Percentiles rank a stretch among this genome's conserved stretches.
Evolutionary conservation across 306 rosid genomes (phyloP).

Genomic region (Vigna nakashimae): DNA sequence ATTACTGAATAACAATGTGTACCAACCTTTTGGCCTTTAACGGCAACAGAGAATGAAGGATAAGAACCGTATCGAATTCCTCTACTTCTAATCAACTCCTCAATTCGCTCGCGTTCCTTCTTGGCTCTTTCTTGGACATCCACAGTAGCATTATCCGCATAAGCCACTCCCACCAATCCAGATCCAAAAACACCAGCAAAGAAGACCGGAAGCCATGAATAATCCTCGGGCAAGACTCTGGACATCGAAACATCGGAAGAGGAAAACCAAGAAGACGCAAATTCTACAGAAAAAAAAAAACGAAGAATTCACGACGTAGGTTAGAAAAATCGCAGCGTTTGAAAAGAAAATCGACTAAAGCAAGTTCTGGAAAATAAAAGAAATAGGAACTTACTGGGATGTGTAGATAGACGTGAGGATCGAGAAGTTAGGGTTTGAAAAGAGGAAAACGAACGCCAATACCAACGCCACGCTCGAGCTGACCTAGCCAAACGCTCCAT

Average conservation of each 20-base stretch:
- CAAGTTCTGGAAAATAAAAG: neutral
- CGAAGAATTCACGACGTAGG: neutral
- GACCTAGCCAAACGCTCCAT: constrained; percentile 61
- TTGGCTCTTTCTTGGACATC: constrained; percentile 67
- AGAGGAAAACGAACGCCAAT: constrained; percentile 41
- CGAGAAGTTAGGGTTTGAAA: constrained; percentile 61
- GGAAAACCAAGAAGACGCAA: constrained; percentile 29
- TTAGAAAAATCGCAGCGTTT: neutral
- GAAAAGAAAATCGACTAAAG: neutral
- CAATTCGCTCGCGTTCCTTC: constrained; percentile 65
- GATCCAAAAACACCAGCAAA: constrained; percentile 66
- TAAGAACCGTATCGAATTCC: constrained; percentile 63
- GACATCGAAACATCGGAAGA: constrained; percentile 44
- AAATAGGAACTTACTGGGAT: constrained; percentile 49
- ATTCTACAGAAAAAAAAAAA: constrained; percentile 42
- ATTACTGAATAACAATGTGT: constrained; percentile 1
- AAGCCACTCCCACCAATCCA: constrained; percentile 54
- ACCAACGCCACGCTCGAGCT: constrained; percentile 50
- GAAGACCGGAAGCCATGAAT: constrained; percentile 51
- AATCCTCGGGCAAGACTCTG: constrained; percentile 35
- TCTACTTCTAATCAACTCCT: constrained; percentile 59
- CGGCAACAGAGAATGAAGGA: constrained; percentile 73
- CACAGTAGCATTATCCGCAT: constrained; percentile 62
- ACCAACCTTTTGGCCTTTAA: constrained; percentile 82
- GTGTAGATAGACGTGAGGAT: constrained; percentile 39